Evolutionary conservation across 1,139 yeast species (phyloP).

Genomic region (Arxiozyma telluris): DNA sequence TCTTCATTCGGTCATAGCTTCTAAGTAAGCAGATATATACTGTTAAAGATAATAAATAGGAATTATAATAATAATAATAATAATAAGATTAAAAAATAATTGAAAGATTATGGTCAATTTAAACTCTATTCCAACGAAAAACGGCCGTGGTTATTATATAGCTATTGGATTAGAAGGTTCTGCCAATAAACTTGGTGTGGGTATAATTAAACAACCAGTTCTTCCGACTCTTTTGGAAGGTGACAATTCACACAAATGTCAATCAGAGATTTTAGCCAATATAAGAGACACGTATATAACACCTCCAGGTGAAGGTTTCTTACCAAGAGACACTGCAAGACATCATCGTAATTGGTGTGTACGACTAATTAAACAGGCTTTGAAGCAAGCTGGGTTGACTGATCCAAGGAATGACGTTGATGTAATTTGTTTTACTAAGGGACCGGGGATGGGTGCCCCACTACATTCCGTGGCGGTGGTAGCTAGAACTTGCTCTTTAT

Average conservation of each 20-base stretch:
- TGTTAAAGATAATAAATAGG: no score
- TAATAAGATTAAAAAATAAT: no score
- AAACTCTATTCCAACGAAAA: slow-evolving; percentile 21
- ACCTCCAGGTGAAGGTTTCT: slow-evolving; percentile 96
- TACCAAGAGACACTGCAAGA: slow-evolving; percentile 92
- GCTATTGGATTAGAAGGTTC: slow-evolving; percentile 95
- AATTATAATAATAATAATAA: no score
- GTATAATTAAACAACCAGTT: slow-evolving; percentile 68
- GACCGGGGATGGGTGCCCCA: slow-evolving; percentile 99
- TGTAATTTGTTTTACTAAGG: slow-evolving; percentile 91
- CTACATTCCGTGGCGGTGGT: slow-evolving; percentile 86
- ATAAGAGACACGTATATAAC: slow-evolving; percentile 90
- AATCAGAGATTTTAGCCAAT: slow-evolving; percentile 69
- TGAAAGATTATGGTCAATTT: slow-evolving; percentile 17
- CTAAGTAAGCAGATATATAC: no score
- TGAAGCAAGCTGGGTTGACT: slow-evolving; percentile 51
- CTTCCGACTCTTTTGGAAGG: slow-evolving; percentile 35
- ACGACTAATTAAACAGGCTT: slow-evolving; percentile 57
- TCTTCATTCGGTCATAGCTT: no score
- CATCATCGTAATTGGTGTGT: slow-evolving; percentile 97
- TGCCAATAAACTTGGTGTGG: slow-evolving; percentile 92
- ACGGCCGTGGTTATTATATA: slow-evolving; percentile 44
- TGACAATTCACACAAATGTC: slow-evolving; percentile 32
- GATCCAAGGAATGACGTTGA: slow-evolving; percentile 49
- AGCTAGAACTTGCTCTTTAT: slow-evolving; percentile 73